Conservation (phyloP, 441 rosid species). For the Syzygium syzygioides region DNA sequence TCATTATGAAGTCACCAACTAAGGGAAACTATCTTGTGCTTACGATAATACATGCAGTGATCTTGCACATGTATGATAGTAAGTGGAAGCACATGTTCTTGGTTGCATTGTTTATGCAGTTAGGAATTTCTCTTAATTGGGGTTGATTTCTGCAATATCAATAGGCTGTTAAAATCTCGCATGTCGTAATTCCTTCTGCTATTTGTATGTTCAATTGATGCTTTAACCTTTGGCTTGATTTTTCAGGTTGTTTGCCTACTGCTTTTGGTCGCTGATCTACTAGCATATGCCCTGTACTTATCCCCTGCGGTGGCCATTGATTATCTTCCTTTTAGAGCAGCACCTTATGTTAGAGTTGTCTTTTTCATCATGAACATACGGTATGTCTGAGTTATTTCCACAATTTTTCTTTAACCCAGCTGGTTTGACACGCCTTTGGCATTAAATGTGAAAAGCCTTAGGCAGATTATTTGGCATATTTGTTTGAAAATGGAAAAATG, state of each 20-base stretch:
- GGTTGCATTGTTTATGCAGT: not conserved
- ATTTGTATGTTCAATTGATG: not conserved
- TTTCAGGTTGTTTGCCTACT: conserved; percentile 64
- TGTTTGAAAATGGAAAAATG: not conserved
- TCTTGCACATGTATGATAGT: not conserved
- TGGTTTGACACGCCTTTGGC: not conserved
- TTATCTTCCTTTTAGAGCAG: conserved; percentile 79
- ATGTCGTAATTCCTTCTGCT: not conserved
- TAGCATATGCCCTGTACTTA: conserved; percentile 66
- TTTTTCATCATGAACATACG: conserved; percentile 71
- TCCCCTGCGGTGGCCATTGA: conserved; percentile 54
- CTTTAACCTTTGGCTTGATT: conserved; percentile 15
- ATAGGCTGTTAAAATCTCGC: not conserved
- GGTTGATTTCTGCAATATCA: not conserved
- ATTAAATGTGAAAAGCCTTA: not conserved
- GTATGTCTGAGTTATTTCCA: conserved; percentile 25
- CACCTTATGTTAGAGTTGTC: conserved; percentile 84
- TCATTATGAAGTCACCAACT: not conserved
- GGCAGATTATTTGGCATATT: not conserved
- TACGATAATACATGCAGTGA: not conserved
- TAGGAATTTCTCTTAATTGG: not conserved
- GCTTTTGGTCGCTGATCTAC: conserved; percentile 68
- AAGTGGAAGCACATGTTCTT: not conserved
- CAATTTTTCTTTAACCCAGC: not conserved
- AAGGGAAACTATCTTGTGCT: not conserved